phyloP scores from a whole-genome alignment of 139 green algal genomes.

The Pleodorina starrii region DNA sequence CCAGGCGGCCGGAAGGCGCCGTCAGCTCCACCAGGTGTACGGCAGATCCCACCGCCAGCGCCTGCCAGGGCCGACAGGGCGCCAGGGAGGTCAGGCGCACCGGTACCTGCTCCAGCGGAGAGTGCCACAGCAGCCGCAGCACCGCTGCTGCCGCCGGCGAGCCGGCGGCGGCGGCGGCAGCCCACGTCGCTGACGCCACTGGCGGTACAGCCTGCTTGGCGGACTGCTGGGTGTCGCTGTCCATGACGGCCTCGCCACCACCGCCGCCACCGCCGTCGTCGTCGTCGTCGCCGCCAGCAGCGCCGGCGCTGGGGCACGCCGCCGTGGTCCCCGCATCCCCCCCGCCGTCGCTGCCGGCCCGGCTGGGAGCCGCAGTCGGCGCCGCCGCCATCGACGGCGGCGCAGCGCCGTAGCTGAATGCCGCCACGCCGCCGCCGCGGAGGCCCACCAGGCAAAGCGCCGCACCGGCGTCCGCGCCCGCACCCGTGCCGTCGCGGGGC shows the following conservation, averaged over 20 bases:
- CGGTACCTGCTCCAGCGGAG: constrained; percentile 4
- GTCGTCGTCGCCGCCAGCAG: not conserved
- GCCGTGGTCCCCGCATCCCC: not conserved
- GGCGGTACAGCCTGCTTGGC: not conserved
- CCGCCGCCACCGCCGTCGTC: not conserved
- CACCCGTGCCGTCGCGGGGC: too few relatives aligned
- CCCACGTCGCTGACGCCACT: not conserved
- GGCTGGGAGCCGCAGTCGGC: not conserved
- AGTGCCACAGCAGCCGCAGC: constrained; percentile 21
- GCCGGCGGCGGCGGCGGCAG: not conserved
- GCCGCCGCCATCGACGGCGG: too few relatives aligned
- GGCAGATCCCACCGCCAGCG: constrained; percentile 4
- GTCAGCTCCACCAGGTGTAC: constrained; percentile 1
- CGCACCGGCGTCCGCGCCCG: not conserved
- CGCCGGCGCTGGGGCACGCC: not conserved
- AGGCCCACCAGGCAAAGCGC: constrained; percentile 27
- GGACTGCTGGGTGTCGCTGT: not conserved
- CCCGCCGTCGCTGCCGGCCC: not conserved
- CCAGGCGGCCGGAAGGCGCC: not conserved
- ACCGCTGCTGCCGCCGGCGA: not conserved
- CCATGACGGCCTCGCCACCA: not conserved
- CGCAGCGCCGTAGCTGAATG: not conserved
- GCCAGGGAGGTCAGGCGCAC: not conserved
- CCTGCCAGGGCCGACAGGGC: constrained; percentile 23
- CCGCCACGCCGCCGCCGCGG: constrained; percentile 5